A percentile compares a stretch with the other conserved stretches of the same genome.
Conservation (phyloP, 495 filamentous ascomycete genomes). For the Penicillium diatomitis region DNA sequence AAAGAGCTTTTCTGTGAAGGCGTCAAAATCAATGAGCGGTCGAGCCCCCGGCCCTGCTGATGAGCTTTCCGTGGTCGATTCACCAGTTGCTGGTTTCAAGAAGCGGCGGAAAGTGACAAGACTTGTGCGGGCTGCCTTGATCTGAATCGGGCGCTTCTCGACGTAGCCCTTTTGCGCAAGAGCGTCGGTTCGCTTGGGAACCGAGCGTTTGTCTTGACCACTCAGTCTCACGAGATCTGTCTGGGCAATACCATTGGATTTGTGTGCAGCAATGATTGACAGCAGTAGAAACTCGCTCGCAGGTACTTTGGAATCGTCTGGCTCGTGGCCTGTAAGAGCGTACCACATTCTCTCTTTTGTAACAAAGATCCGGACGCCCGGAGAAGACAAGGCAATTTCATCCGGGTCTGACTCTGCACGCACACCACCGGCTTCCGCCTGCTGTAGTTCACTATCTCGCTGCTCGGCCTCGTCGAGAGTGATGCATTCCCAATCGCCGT, state of each 20-base stretch:
- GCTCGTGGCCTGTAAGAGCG: slow-evolving; percentile 69
- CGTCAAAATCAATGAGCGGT: slow-evolving; percentile 33
- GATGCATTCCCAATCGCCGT: slow-evolving; percentile 34
- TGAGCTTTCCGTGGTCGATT: slow-evolving; percentile 3
- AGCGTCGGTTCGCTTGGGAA: slow-evolving; percentile 69
- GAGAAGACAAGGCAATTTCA: neutral
- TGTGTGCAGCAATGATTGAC: slow-evolving; percentile 67
- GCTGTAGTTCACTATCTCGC: slow-evolving; percentile 1
- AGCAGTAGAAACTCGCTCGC: slow-evolving; percentile 63
- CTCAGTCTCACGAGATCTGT: slow-evolving; percentile 64
- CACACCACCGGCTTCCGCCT: neutral
- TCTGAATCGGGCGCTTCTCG: slow-evolving; percentile 62
- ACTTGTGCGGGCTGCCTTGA: slow-evolving; percentile 58
- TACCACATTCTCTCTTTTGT: slow-evolving; percentile 63
- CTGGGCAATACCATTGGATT: slow-evolving; percentile 66
- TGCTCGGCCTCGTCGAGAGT: slow-evolving; percentile 39
- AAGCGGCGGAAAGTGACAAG: slow-evolving; percentile 55
- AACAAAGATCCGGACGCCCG: slow-evolving; percentile 42
- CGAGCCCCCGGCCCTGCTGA: slow-evolving; percentile 1
- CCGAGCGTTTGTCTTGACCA: slow-evolving; percentile 82
- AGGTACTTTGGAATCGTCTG: slow-evolving; percentile 60
- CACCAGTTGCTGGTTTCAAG: slow-evolving; percentile 15
- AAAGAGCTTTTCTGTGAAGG: slow-evolving; percentile 37
- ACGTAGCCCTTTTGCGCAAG: slow-evolving; percentile 76
- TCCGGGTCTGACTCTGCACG: slow-evolving; percentile 3